Base-by-base conservation (phyloP, 106 monocot species). In the Ottelia alismoides region DNA sequence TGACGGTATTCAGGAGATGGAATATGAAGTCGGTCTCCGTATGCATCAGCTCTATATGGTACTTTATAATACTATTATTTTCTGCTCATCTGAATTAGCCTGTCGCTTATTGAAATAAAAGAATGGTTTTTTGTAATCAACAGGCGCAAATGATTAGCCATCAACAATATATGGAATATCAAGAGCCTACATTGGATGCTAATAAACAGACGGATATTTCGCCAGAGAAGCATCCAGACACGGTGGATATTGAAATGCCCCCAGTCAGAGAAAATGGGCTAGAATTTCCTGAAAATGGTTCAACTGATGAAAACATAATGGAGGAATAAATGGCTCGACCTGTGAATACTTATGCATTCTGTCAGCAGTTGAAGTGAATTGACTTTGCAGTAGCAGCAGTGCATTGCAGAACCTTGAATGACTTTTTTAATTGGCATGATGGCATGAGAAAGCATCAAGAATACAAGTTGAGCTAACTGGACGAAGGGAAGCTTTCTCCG, bases 11-110 rank as follows among this genome's bases (percentile, higher is more conserved):
- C 47, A 90, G 64, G 86, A 99, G 30, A 99, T 99, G 85, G 83
- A 75, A 2, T 45, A 55, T 28, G 53, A 91, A 35, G 80, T 91
- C 58, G 73, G 70, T 43, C 74, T 70, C 57, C 77, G 67, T 57
- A 76, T 90, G 73, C 74, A 90, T 27, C 79, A 86, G 49, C 82
- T 85, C 31, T 86, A 68, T 59, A 69, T 79, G 89, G 98, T 90
- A 90, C 49, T 2, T 40, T 23, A 31, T 51, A 9, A 7, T 7
- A 55, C 49, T 18, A 27, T 22, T 40, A 22, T 19, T 9, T 49
- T 10, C 5, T 20, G 29, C 20, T 30, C 21, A 20, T 10, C 12
- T 28, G 0, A 0, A 5, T 54, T 12, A 10, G 11, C 52, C 26
- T 12, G 20, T 17, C 7, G 18, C 5, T 48, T 17, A 2, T 12